phyloP scores from a whole-genome alignment of 768 basidiomycete species.

The Leccinum subgranulosum region DNA sequence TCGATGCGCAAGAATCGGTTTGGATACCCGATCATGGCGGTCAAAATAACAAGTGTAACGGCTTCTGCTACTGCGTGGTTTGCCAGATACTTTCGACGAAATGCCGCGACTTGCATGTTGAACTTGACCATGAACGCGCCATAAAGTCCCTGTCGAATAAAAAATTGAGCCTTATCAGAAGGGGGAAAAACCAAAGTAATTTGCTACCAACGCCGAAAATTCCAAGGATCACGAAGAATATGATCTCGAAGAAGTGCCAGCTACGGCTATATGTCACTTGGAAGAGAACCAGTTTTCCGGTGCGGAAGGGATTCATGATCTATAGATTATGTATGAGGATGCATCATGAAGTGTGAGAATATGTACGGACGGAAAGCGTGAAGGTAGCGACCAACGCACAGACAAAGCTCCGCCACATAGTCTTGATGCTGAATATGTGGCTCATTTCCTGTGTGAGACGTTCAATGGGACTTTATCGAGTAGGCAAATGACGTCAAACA shows the following conservation, averaged over 20 bases:
- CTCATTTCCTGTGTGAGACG: slow-evolving; percentile 85
- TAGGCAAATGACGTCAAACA: slow-evolving; percentile 4
- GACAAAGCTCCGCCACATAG: slow-evolving; percentile 98
- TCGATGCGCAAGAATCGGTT: slow-evolving; percentile 95
- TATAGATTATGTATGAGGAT: slow-evolving; percentile 34
- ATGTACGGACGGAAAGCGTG: slow-evolving; percentile 77
- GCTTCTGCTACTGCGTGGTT: slow-evolving; percentile 88
- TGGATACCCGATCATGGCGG: slow-evolving; percentile 89
- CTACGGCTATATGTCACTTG: slow-evolving; percentile 96
- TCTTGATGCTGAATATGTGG: slow-evolving; percentile 92
- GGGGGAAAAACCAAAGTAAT: background rate
- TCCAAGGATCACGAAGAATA: slow-evolving; percentile 93
- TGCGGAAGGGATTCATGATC: slow-evolving; percentile 98
- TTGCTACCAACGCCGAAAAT: slow-evolving; percentile 78
- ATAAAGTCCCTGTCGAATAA: slow-evolving; percentile 74
- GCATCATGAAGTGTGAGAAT: slow-evolving; percentile 16
- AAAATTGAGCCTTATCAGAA: slow-evolving; percentile 10
- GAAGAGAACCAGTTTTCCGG: slow-evolving; percentile 96
- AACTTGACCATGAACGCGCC: slow-evolving; percentile 97
- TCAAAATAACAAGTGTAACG: slow-evolving; percentile 79
- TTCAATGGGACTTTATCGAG: background rate
- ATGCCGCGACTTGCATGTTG: slow-evolving; percentile 91
- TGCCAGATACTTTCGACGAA: slow-evolving; percentile 85
- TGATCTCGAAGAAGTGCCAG: slow-evolving; percentile 99
- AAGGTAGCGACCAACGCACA: slow-evolving; percentile 97